Evolutionary conservation across 495 filamentous ascomycete genomes (phyloP), one percentile per base, ranked within the genome.

Genomic region (Penicillium cataractarum): DNA sequence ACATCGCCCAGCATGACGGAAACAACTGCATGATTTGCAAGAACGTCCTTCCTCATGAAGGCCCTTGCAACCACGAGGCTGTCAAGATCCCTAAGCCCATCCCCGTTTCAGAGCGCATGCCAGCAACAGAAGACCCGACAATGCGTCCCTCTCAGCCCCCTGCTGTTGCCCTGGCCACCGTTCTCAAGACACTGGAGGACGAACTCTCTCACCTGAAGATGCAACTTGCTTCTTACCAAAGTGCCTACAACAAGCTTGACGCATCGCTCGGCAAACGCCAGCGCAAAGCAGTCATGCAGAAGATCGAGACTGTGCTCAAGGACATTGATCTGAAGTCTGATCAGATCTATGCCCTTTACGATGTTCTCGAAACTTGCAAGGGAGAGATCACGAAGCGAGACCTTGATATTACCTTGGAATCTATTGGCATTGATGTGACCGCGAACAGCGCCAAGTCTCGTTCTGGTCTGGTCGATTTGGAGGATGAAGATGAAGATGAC

Each of bases 321-420:
- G 83, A 85, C 56, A 86, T 93, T 44, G 91, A 95, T 70, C 79
- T 82, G 61, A 93, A 94, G 73, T 85, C 87, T n/a, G 90, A 93
- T 60, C 91, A 96, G 70, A 88, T 97, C 44, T 97, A 97, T 71
- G 83, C 86, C 8, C 80, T 97, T 7, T 92, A 96, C 62, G 94
- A 98, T 69, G 92, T 97, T 8, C 83, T 96, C 9, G 94, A 97
- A 71, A 92, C 90, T 9, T 88, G 90, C 69, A 91, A 89, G 78
- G 87, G 86, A 60, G 78, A 87, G 55, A 88, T 93, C 80, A 86
- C 78, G 0, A 80, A 85, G 63, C 81, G 87, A 26, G 84, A 88
- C 61, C 80, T 92, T 55, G 89, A 93, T 58, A 78, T 89, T 33
- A 91, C 90, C 0, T 78, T 92, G 12, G 75, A 84, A 55, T 83